Evolutionary conservation across 2,329 filamentous ascomycete species (phyloP), one percentile per base, ranked within the genome.

Genomic region (Cryphonectria japonica): DNA sequence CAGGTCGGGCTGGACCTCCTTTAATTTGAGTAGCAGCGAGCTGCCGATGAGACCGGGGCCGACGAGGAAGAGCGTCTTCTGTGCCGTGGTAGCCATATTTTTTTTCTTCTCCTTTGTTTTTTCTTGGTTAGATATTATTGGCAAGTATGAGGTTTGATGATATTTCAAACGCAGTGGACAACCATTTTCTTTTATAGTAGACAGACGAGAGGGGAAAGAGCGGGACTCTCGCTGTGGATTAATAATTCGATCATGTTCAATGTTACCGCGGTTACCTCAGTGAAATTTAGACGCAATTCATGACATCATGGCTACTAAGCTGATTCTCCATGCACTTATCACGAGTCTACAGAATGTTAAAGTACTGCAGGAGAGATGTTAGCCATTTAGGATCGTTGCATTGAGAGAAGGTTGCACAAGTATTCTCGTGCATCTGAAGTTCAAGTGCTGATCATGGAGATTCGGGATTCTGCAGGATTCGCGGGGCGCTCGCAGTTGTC

Each of bases 21-120:
- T 73, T 14, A 73, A 67, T 43, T 67, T 73, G 26, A 71, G 29
- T n/a, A 73, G 71, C 26, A 73, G 60, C 29, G 71, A 69, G 52
- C 69, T 63, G 29, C 71, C 71, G 14, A 73, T 67, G 19, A 73
- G 67, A 22, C 71, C 71, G 1, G 71, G 71, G 1, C 71, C 71
- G 32, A 73, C 59, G 8, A 73, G 63, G 37, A 73, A 73, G 54
- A 72, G 69, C 0, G 69, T 72, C 13, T 72, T 72, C 7, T 71
- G 69, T 63, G 57, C 62, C 7, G 69, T 65, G 13, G 39, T 19
- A 52, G 43, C 22, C 59, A 61, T 61, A 1, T n/a, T 61, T 11
- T 6, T n/a, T 11, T n/a, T 62, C 14, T 22, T 61, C 14, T 34
- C 3, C 26, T 60, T 26, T 5, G 1, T 32, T 11, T 26, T 11